Conservation (phyloP, 1,284 basidiomycete genomes). For the Entoloma clypeatum region DNA sequence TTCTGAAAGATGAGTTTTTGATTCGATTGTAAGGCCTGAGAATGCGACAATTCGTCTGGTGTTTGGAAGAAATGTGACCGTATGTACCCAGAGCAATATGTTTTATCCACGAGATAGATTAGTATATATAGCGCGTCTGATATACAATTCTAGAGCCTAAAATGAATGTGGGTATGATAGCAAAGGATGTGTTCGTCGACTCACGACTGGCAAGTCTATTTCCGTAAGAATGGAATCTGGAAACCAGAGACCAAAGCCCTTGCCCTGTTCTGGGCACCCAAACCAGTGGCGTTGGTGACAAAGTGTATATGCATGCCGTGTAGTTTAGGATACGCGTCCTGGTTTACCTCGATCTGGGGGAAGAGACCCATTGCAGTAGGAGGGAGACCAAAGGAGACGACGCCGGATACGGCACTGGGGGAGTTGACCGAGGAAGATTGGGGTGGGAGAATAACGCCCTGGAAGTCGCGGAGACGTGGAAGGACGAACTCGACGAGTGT, state of each 20-base stretch:
- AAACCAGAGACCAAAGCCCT: slow-evolving; percentile 84
- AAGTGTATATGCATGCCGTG: slow-evolving; percentile 93
- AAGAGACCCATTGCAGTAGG: slow-evolving; percentile 87
- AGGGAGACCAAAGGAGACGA: slow-evolving; percentile 86
- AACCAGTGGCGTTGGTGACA: slow-evolving; percentile 79
- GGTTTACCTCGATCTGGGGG: slow-evolving; percentile 91
- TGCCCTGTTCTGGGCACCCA: slow-evolving; percentile 83
- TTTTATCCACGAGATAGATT: no score
- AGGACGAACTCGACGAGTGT: slow-evolving; percentile 92
- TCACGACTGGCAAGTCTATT: slow-evolving; percentile 24
- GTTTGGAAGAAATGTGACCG: no score
- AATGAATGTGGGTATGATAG: background rate
- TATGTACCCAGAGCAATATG: no score
- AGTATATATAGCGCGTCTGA: no score
- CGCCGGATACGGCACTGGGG: slow-evolving; percentile 79
- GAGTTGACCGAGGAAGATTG: slow-evolving; percentile 58
- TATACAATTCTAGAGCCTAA: no score
- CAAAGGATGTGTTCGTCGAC: background rate
- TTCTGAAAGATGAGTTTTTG: no score
- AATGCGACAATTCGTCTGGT: no score
- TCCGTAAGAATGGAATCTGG: slow-evolving; percentile 76
- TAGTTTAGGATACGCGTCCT: slow-evolving; percentile 79
- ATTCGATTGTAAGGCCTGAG: no score
- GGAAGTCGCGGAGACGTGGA: slow-evolving; percentile 88
- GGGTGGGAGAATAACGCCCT: slow-evolving; percentile 74